Percentiles rank a stretch among this genome's conserved stretches.
Conservation (phyloP, 2,329 filamentous ascomycete species). For the Aspergillus glaucus region DNA sequence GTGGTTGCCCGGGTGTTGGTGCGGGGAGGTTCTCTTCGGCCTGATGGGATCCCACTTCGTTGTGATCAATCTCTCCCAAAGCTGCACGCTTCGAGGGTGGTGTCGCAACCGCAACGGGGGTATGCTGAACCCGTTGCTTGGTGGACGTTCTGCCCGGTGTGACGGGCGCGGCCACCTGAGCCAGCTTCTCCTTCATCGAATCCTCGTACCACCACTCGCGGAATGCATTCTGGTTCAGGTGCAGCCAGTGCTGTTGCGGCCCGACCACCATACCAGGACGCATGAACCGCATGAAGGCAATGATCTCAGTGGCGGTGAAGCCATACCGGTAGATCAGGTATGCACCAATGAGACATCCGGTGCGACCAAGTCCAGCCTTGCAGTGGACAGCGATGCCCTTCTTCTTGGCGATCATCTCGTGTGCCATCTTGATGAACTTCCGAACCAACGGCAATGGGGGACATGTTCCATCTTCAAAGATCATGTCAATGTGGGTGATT, state of each 20-base stretch:
- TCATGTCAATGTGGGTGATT: slow-evolving; percentile 97
- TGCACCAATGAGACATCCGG: slow-evolving; percentile 91
- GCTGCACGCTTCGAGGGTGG: slow-evolving; percentile 77
- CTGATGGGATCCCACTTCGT: slow-evolving; percentile 48
- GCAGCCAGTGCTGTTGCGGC: slow-evolving; percentile 97
- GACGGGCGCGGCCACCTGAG: slow-evolving; percentile 53
- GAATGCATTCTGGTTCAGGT: slow-evolving; percentile 93
- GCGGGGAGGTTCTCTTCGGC: slow-evolving; percentile 84
- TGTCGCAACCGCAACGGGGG: slow-evolving; percentile 70
- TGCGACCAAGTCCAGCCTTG: slow-evolving; percentile 93
- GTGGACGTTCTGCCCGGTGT: slow-evolving; percentile 49
- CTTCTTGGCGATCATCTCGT: slow-evolving; percentile 85
- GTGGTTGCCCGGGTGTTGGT: slow-evolving; percentile 89
- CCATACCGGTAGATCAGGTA: slow-evolving; percentile 97
- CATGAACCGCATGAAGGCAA: slow-evolving; percentile 99
- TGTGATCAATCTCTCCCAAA: slow-evolving; percentile 88
- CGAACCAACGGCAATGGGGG: slow-evolving; percentile 82
- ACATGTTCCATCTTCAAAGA: slow-evolving; percentile 97
- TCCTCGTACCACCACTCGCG: slow-evolving; percentile 94
- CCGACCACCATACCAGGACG: slow-evolving; percentile 97
- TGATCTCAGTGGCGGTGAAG: slow-evolving; percentile 95
- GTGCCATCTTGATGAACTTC: slow-evolving; percentile 89
- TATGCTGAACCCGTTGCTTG: slow-evolving; percentile 58
- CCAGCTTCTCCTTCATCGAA: slow-evolving; percentile 72
- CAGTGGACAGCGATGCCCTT: slow-evolving; percentile 96